Conservation (phyloP, 2,329 filamentous ascomycete species). For the Aotearoamyces nothofagi region DNA sequence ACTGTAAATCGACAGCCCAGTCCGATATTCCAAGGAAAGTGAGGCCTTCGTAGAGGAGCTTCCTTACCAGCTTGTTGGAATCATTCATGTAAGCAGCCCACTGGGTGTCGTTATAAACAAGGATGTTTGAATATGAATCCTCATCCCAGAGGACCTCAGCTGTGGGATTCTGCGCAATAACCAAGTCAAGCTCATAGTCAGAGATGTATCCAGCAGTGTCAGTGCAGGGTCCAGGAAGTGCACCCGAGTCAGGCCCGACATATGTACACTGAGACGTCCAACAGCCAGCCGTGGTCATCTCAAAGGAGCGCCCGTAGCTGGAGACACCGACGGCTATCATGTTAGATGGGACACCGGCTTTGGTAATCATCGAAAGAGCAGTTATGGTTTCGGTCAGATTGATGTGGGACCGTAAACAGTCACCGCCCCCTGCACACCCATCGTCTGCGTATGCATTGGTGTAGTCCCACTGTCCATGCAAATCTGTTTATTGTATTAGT, state of each 20-base stretch:
- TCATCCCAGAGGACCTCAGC: slow-evolving; percentile 6
- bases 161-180: slow-evolving; percentile 11
- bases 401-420: slow-evolving; percentile 21
- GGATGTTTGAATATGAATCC: slow-evolving; percentile 8
- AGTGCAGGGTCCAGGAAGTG: slow-evolving; percentile 18
- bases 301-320: slow-evolving; percentile 22
- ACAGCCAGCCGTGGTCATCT: slow-evolving; percentile 18
- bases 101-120: slow-evolving; percentile 14
- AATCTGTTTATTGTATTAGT: too few species aligned
- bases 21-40: slow-evolving; percentile 18
- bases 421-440: too few species aligned
- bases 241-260: slow-evolving; percentile 13
- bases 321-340: slow-evolving; percentile 21
- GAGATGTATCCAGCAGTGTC: slow-evolving; percentile 20
- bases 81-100: slow-evolving; percentile 16
- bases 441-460: too few species aligned
- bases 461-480: too few species aligned
- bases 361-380: slow-evolving; percentile 23
- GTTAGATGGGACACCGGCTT: slow-evolving; percentile 15
- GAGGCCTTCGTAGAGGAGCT: slow-evolving; percentile 7
- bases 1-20: slow-evolving; percentile 20
- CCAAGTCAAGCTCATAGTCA: slow-evolving; percentile 20
- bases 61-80: slow-evolving; percentile 12
- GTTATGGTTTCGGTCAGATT: slow-evolving; percentile 22
- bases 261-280: slow-evolving; percentile 12